Evolutionary conservation across 1,139 yeast genomes (phyloP).

Genomic region (Waltiozyma sp.): DNA sequence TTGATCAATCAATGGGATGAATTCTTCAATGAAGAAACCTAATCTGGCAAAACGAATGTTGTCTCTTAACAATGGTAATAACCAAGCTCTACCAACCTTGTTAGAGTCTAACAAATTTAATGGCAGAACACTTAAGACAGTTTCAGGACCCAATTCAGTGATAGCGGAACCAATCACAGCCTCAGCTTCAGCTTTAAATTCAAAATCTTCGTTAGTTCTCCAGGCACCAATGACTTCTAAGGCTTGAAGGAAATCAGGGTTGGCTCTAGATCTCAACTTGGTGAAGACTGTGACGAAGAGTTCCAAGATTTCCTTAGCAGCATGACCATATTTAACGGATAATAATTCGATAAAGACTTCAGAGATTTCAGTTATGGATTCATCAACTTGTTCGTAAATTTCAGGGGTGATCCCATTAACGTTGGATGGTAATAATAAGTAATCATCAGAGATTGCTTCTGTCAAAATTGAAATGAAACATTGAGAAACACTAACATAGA

Average conservation of each 20-base stretch:
- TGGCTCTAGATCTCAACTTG: constrained; percentile 54
- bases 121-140: constrained; percentile 64
- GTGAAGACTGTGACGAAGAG: constrained; percentile 53
- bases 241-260: constrained; percentile 61
- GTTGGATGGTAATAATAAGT: constrained; percentile 40
- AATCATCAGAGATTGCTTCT: constrained; percentile 53
- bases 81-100: constrained; percentile 83
- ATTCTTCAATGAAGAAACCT: constrained; percentile 45
- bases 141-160: constrained; percentile 76
- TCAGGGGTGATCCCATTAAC: constrained; percentile 28
- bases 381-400: constrained; percentile 46
- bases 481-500: constrained; percentile 72
- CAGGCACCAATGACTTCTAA: constrained; percentile 73
- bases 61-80: constrained; percentile 86
- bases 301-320: constrained; percentile 67
- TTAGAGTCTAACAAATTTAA: constrained; percentile 52
- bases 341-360: constrained; percentile 47
- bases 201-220: constrained; percentile 72
- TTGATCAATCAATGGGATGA: constrained; percentile 57
- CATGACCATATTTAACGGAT: constrained; percentile 64
- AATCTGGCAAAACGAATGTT: constrained; percentile 65
- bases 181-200: constrained; percentile 72
- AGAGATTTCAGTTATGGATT: constrained; percentile 42
- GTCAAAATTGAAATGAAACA: constrained; percentile 69
- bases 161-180: constrained; percentile 70